Evolutionary conservation across 2,329 filamentous ascomycete genomes (phyloP).

Genomic region (Diaporthe vexans): DNA sequence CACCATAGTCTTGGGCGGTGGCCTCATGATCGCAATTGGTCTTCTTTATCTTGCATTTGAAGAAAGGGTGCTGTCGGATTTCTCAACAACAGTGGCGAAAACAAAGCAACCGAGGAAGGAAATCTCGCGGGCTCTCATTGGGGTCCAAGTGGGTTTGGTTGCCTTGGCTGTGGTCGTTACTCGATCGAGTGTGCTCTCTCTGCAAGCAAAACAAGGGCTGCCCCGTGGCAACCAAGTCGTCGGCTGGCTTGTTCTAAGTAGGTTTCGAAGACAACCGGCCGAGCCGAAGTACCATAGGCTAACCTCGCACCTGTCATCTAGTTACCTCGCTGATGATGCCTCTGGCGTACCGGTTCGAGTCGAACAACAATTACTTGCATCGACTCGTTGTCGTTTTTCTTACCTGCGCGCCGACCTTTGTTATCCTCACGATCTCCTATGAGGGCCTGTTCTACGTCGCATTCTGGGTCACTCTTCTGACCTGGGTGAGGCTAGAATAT

Average conservation of each 20-base stretch:
- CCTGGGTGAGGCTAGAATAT: conserved; percentile 94
- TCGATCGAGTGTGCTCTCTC: conserved; percentile 83
- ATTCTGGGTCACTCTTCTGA: conserved; percentile 85
- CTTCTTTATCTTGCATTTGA: conserved; percentile 86
- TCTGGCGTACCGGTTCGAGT: conserved; percentile 82
- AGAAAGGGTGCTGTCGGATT: conserved; percentile 67
- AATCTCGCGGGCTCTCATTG: conserved; percentile 72
- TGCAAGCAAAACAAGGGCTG: conserved; percentile 88
- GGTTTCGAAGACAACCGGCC: conserved; percentile 47
- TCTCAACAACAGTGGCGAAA: conserved; percentile 49
- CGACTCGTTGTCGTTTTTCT: conserved; percentile 90
- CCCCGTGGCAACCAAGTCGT: conserved; percentile 90
- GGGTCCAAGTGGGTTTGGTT: conserved; percentile 83
- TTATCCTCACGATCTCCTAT: conserved; percentile 97
- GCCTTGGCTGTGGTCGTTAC: conserved; percentile 88
- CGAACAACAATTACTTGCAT: conserved; percentile 91
- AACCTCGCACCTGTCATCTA: conserved; percentile 51
- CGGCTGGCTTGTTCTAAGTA: conserved; percentile 85
- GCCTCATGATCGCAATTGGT: conserved; percentile 82
- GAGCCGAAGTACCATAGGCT: conserved; percentile 37
- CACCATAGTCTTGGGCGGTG: conserved; percentile 81
- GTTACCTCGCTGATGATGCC: conserved; percentile 84
- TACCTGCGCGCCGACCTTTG: conserved; percentile 91
- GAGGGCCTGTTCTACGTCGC: conserved; percentile 96
- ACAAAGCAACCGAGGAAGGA: conserved; percentile 52